Base-by-base conservation (phyloP, 805 yeast species). In the Starmerella potacharoeniae region DNA sequence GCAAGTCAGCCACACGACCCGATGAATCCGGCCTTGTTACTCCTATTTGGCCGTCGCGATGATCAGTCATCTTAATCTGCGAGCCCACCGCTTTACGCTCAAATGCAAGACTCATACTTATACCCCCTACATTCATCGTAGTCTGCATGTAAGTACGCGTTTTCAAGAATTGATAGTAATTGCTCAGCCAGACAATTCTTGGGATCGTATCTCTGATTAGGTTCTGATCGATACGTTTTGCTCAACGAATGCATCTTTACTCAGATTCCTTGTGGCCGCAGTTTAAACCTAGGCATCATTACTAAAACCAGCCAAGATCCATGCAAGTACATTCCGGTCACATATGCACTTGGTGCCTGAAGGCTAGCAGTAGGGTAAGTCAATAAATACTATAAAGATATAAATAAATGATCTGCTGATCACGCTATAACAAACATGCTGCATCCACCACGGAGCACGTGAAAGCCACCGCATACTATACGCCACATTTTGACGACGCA, bases 401-500 rank as follows among this genome's bases (percentile, higher is more conserved):
- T 48, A 48, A 46, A 46, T 46, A 46, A 35, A 46, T n/a, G 41
- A 28, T 7, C 34, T n/a, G n/a, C 9, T 6, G 33, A 22, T 47
- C 47, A 53, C 4, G 56, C 56, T 42, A 42, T 39, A 16, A 49
- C 30, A 13, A 36, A 14, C 28, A 30, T 31, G 50, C 30, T 55
- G 51, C 57, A 57, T 3, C 42, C 35, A 17, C 16, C 45, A 6
- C 59, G 51, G 6, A 56, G 14, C 5, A 50, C 11, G 16, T 14
- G 10, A 4, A 56, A 13, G 7, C 54, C 22, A 9, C 17, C n/a
- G 8, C 13, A 11, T 9, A 55, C 16, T 3, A 43, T 16, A 35
- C 52, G 51, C 52, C 52, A 45, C 22, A 53, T 16, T 37, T 55
- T 58, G 28, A 56, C 59, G 9, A 45, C 54, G 28, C 55, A 40